Base-by-base conservation (phyloP, 1,284 basidiomycete species). In the Omphalotus olearius region DNA sequence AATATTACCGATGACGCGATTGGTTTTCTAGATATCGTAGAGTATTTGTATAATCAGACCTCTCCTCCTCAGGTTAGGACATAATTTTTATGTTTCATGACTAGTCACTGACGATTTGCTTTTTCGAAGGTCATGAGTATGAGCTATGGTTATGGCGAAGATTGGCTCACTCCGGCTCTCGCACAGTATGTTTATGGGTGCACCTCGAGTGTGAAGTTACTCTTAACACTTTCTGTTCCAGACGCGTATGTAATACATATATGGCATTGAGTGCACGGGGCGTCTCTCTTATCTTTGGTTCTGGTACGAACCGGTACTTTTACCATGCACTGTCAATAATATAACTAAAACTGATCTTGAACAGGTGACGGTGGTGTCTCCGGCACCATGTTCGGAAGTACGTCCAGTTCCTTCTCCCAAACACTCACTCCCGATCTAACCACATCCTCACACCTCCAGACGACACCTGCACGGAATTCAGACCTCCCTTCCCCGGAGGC, bases 1-100 rank as follows among this genome's bases (percentile, higher is more conserved):
- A 47, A 53, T 6, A 41, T 42, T 3, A 50, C 50, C 13, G 58
- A 56, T 20, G 57, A 54, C 26, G 51, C 51, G 9, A 18, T 47
- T 40, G 51, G 51, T 16, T 52, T 43, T 18, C 20, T 52, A 30
- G 51, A 52, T 43, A 16, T 52, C 1, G 51, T 42, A 14, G 51
- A 52, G 35, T 52, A 42, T 18, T 41, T 52, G 6, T 43, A 40
- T 18, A 52, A 52, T 38, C 45, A 47, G 45, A 52, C 51, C n/a
- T 25, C 42, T 26, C 51, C 51, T 30, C 51, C 51, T 1, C 51
- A 52, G 41, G 43, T 45, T 18, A n/a, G 41, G 13, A 14, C 4
- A 18, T 18, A 7, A 23, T 20, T 23, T 23, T 18, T 33, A 7
- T 33, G 30, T 33, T 33, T 11, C 16, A n/a, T n/a, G 26, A 28